Percentiles rank a stretch among this genome's conserved stretches.
Evolutionary conservation across 2,329 filamentous ascomycete genomes (phyloP).

Genomic region (Hyphodiscus sp.): DNA sequence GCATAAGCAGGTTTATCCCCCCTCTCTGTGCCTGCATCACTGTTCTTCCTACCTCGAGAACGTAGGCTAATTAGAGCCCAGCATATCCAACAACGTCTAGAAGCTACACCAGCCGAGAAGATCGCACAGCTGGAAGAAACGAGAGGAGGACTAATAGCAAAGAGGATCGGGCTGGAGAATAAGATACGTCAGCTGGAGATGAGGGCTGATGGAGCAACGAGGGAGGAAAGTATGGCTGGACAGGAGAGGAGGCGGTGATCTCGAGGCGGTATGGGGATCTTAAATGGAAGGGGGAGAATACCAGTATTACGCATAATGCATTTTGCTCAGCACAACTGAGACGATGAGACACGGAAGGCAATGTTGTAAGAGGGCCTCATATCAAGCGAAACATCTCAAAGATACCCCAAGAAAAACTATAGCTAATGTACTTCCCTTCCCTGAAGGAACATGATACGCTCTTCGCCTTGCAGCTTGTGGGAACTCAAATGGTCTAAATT

Average conservation of each 20-base stretch:
- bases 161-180: constrained; percentile 46
- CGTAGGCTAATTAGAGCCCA: constrained; percentile 19
- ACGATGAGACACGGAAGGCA: too few relatives aligned
- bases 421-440: too few relatives aligned
- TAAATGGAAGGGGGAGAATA: too few relatives aligned
- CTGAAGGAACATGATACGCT: too few relatives aligned
- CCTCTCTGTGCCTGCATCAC: background rate
- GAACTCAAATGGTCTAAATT: too few relatives aligned
- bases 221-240: constrained; percentile 31
- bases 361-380: too few relatives aligned
- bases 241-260: constrained; percentile 24
- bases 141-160: constrained; percentile 42
- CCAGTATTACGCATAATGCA: too few relatives aligned
- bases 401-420: too few relatives aligned
- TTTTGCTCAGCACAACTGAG: too few relatives aligned
- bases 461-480: too few relatives aligned
- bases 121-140: constrained; percentile 46
- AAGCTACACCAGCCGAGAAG: constrained; percentile 46
- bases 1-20: constrained; percentile 39
- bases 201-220: constrained; percentile 34
- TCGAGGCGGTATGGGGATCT: background rate
- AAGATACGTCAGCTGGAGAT: constrained; percentile 47
- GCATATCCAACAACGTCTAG: constrained; percentile 39
- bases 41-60: background rate
- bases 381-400: too few relatives aligned